phyloP scores from a whole-genome alignment of 805 yeast genomes.

The Blastobotrys muscicola region DNA sequence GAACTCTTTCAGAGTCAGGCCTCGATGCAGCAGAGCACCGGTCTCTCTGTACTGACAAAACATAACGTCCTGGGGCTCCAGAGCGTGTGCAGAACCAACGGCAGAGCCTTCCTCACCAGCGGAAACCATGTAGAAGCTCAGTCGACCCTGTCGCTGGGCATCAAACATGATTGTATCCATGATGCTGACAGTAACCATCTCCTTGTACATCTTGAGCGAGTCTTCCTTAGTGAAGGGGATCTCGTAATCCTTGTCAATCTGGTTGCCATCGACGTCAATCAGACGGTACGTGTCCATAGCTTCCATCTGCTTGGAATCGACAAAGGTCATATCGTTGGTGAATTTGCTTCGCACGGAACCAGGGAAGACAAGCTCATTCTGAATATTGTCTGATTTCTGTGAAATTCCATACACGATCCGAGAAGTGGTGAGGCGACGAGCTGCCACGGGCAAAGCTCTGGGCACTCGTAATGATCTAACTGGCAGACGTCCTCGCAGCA shows the following conservation, averaged over 20 bases:
- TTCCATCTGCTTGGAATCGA: slow-evolving; percentile 10
- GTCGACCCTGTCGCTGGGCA: slow-evolving; percentile 29
- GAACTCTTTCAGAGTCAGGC: slow-evolving; percentile 23
- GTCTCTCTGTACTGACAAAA: slow-evolving; percentile 28
- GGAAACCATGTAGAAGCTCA: slow-evolving; percentile 28
- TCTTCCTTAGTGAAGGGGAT: slow-evolving; percentile 18
- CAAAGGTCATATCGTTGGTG: slow-evolving; percentile 12
- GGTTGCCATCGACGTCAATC: slow-evolving; percentile 21
- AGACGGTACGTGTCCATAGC: slow-evolving; percentile 24
- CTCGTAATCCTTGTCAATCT: slow-evolving; percentile 18
- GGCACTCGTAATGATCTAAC: neutral
- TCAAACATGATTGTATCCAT: slow-evolving; percentile 28
- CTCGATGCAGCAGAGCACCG: slow-evolving; percentile 26
- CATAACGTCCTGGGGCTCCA: slow-evolving; percentile 22
- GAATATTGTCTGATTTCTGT: slow-evolving; percentile 14
- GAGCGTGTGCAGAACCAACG: slow-evolving; percentile 27
- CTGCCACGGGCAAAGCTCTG: neutral
- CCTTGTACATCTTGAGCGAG: slow-evolving; percentile 23
- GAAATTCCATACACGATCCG: slow-evolving; percentile 6
- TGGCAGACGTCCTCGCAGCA: neutral
- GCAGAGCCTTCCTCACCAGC: slow-evolving; percentile 30
- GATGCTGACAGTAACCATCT: slow-evolving; percentile 25
- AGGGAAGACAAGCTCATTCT: slow-evolving; percentile 21
- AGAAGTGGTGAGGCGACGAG: no score
- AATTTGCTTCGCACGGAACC: slow-evolving; percentile 20